These are phyloP conservation scores for Debaryomyces sp. DNA, from an alignment of 1,139 yeast species.

Conservation along the genomic window DNA sequence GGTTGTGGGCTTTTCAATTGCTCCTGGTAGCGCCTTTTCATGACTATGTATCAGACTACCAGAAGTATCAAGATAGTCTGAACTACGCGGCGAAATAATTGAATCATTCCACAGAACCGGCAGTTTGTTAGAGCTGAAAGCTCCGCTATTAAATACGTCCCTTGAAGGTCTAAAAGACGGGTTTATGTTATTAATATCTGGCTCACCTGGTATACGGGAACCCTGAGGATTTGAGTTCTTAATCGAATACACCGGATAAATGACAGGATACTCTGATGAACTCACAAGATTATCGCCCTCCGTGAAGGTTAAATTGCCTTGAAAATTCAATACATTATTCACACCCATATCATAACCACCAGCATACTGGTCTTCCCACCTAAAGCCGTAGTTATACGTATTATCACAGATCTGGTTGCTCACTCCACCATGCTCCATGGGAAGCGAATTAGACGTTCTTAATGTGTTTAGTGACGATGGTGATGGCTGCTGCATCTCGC, in stretches of 20 bases:
- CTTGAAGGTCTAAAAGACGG: constrained; percentile 9
- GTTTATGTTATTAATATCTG: no score
- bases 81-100: background rate
- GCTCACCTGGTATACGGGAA: background rate
- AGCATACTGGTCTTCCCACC: background rate
- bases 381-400: background rate
- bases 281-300: constrained; percentile 33
- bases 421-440: background rate
- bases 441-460: background rate
- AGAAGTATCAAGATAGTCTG: background rate
- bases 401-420: background rate
- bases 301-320: constrained; percentile 23
- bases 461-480: background rate
- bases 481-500: background rate
- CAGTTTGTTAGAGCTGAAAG: background rate
- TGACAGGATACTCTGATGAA: constrained; percentile 27
- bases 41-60: background rate
- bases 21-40: constrained; percentile 22
- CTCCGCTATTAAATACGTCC: constrained; percentile 10
- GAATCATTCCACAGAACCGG: background rate
- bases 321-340: constrained; percentile 22
- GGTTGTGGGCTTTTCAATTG: constrained; percentile 13
- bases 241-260: constrained; percentile 43
- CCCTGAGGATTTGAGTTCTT: constrained; percentile 7
- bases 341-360: constrained; percentile 12